phyloP scores from a whole-genome alignment of 345 rosid species.

The Geranium rotundifolium region DNA sequence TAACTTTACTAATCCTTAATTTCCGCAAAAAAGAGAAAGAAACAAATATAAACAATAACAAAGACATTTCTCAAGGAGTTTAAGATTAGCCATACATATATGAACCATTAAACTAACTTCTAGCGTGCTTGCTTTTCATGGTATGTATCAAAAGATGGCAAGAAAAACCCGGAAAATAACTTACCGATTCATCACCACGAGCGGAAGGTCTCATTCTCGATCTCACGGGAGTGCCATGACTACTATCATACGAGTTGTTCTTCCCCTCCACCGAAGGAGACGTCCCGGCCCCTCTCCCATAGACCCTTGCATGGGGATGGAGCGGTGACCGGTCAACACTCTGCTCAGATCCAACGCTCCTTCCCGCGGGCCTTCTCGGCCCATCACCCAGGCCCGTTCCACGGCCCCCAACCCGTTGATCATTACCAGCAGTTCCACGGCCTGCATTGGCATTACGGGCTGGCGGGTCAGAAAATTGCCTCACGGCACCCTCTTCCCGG shows the following conservation, averaged over 20 bases:
- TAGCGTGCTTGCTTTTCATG: no score
- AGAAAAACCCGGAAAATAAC: slow-evolving; percentile 8
- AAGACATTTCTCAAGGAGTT: no score
- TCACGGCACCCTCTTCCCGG: neutral
- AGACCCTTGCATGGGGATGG: slow-evolving; percentile 11
- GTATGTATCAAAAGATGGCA: neutral
- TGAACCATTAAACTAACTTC: neutral
- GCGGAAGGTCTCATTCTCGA: slow-evolving; percentile 30
- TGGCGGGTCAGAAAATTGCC: slow-evolving; percentile 1
- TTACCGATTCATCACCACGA: slow-evolving; percentile 68
- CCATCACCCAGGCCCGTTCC: slow-evolving; percentile 35
- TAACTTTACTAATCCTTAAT: no score
- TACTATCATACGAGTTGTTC: slow-evolving; percentile 30
- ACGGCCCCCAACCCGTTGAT: slow-evolving; percentile 32
- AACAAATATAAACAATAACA: no score
- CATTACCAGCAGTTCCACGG: slow-evolving; percentile 34
- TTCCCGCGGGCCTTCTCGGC: neutral
- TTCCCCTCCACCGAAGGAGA: slow-evolving; percentile 59
- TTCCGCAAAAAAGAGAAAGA: no score
- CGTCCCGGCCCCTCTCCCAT: slow-evolving; percentile 26
- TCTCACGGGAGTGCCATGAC: slow-evolving; percentile 59
- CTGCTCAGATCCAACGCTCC: neutral
- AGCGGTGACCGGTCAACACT: neutral
- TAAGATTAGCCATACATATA: neutral
- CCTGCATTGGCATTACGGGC: slow-evolving; percentile 31